These are phyloP conservation scores for Echinochloa phyllopogon DNA, from an alignment of 176 grass and related monocot genomes.

Conservation along the genomic window DNA sequence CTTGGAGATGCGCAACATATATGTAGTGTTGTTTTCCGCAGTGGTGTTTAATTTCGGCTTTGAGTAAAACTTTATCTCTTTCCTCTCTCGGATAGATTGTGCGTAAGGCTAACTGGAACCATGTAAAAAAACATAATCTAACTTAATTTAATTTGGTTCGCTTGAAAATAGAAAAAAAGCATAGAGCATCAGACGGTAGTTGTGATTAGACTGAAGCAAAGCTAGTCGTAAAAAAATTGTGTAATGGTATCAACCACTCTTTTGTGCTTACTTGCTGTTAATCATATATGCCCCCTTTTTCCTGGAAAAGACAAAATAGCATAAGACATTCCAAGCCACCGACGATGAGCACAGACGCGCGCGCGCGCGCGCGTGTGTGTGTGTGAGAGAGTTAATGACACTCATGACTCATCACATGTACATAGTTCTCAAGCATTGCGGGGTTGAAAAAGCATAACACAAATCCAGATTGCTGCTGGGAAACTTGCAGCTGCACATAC, in stretches of 20 bases:
- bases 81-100: constrained; percentile 10
- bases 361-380: no score
- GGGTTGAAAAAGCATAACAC: not conserved
- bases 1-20: no score
- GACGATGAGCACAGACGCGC: not conserved
- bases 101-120: not conserved
- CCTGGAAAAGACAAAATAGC: not conserved
- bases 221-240: not conserved
- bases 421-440: not conserved
- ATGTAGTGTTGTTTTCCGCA: constrained; percentile 35
- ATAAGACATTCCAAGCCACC: constrained; percentile 11
- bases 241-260: not conserved
- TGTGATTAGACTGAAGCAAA: constrained; percentile 17
- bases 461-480: constrained; percentile 23
- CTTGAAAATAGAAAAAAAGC: not conserved
- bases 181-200: not conserved
- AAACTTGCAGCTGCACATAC: not conserved
- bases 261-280: not conserved
- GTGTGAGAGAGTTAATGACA: not conserved
- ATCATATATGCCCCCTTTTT: not conserved
- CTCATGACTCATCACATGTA: not conserved
- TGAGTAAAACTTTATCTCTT: constrained; percentile 18
- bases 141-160: constrained; percentile 6
- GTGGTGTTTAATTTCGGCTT: constrained; percentile 15
- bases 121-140: not conserved